These are phyloP conservation scores for Elsinoe australis DNA, from an alignment of 2,329 filamentous ascomycete species.

Conservation along the genomic window DNA sequence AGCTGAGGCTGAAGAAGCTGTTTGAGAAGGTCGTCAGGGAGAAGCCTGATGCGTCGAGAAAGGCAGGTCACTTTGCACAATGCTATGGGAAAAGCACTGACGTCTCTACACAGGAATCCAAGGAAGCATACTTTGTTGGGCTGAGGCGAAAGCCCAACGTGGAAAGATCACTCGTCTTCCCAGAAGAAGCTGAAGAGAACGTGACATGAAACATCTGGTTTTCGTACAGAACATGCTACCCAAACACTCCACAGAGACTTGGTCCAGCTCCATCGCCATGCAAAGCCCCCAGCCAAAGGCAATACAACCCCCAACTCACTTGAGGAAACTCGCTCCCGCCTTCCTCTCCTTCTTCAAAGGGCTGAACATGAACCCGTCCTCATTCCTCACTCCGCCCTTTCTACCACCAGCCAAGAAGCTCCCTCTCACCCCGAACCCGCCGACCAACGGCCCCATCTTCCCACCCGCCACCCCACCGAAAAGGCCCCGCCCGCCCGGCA, in stretches of 20 bases:
- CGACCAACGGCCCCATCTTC: constrained; percentile 28
- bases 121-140: constrained; percentile 80
- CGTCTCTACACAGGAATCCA: constrained; percentile 63
- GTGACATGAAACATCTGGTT: not conserved
- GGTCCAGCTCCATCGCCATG: no score
- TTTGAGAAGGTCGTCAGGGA: constrained; percentile 76
- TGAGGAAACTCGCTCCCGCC: constrained; percentile 18
- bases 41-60: constrained; percentile 86
- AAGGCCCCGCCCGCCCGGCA: constrained; percentile 22
- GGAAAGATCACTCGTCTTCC: constrained; percentile 41
- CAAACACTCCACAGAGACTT: not conserved
- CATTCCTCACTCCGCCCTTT: constrained; percentile 26
- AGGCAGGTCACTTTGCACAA: constrained; percentile 47
- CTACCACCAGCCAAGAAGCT: constrained; percentile 18
- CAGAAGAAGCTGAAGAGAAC: constrained; percentile 15
- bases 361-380: constrained; percentile 33
- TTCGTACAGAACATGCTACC: constrained; percentile 7
- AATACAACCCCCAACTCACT: constrained; percentile 1
- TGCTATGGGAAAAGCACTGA: not conserved
- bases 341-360: constrained; percentile 29
- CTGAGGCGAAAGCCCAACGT: constrained; percentile 56
- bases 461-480: constrained; percentile 25
- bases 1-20: constrained; percentile 63
- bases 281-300: no score
- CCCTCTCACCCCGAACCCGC: constrained; percentile 24